Conservation (phyloP, 352 stramenopile species). For the Pythium diclinum region DNA sequence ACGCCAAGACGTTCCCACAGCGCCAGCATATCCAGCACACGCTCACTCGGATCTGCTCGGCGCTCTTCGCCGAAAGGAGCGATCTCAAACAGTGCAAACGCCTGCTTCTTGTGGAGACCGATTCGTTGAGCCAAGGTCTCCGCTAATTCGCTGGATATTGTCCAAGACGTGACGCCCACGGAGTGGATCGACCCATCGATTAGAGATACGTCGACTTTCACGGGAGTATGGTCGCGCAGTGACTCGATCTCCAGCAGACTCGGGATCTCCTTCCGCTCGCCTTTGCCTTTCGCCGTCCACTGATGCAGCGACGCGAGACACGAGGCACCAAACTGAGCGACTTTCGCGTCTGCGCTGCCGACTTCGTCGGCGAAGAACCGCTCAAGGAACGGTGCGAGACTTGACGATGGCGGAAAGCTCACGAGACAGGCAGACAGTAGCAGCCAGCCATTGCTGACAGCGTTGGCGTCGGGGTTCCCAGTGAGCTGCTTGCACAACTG, state of each 20-base stretch:
- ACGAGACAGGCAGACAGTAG: slow-evolving; percentile 62
- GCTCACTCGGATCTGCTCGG: slow-evolving; percentile 55
- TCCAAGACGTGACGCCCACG: slow-evolving; percentile 60
- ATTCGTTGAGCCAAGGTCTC: slow-evolving; percentile 34
- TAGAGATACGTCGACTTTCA: slow-evolving; percentile 42
- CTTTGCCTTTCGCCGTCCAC: slow-evolving; percentile 34
- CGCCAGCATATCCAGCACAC: slow-evolving; percentile 67
- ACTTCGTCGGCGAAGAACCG: slow-evolving; percentile 49
- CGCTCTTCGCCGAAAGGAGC: slow-evolving; percentile 47
- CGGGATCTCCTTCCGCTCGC: slow-evolving; percentile 59
- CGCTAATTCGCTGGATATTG: slow-evolving; percentile 48
- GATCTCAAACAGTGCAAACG: slow-evolving; percentile 66
- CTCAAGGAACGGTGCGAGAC: slow-evolving; percentile 51
- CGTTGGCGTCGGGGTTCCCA: slow-evolving; percentile 55
- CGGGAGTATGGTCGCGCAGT: slow-evolving; percentile 42
- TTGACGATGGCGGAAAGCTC: slow-evolving; percentile 51
- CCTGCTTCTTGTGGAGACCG: slow-evolving; percentile 40
- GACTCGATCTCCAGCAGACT: slow-evolving; percentile 53
- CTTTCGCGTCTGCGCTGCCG: slow-evolving; percentile 22
- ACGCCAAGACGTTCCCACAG: slow-evolving; percentile 67
- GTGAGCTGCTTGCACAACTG: slow-evolving; percentile 81
- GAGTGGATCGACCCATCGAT: slow-evolving; percentile 41
- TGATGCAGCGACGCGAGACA: slow-evolving; percentile 37
- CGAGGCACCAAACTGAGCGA: slow-evolving; percentile 43
- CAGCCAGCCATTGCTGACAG: slow-evolving; percentile 63